Conservation (phyloP, 2,329 filamentous ascomycete genomes). For the Alternaria consortialis region DNA sequence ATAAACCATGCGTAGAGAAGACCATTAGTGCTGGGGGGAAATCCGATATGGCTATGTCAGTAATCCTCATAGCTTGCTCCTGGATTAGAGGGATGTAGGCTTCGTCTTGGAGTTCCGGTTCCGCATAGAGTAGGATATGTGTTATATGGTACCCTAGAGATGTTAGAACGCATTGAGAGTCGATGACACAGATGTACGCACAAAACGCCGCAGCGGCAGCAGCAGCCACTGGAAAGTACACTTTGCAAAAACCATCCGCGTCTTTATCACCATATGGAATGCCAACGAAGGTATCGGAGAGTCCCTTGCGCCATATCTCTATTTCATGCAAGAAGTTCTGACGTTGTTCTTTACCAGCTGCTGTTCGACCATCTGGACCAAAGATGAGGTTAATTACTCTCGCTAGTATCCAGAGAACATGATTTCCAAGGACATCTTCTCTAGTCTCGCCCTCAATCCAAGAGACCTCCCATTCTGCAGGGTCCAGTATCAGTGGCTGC, state of each 20-base stretch:
- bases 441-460: constrained; percentile 39
- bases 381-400: constrained; percentile 41
- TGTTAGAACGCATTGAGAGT: not conserved
- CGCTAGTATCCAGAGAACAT: constrained; percentile 47
- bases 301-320: constrained; percentile 37
- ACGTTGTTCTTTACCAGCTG: constrained; percentile 26
- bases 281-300: constrained; percentile 43
- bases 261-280: constrained; percentile 43
- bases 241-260: constrained; percentile 42
- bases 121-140: constrained; percentile 45
- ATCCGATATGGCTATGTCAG: constrained; percentile 45
- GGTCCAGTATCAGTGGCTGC: constrained; percentile 38
- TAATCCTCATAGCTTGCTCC: constrained; percentile 40
- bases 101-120: constrained; percentile 39
- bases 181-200: not conserved
- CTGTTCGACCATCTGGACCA: constrained; percentile 28
- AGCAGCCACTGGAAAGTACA: constrained; percentile 45
- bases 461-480: constrained; percentile 43
- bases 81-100: constrained; percentile 40
- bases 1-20: constrained; percentile 44
- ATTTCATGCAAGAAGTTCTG: constrained; percentile 38
- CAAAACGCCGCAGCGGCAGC: constrained; percentile 43
- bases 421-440: constrained; percentile 47
- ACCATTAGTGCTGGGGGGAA: constrained; percentile 45
- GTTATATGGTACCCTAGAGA: constrained; percentile 39